phyloP scores from a whole-genome alignment of 2,329 filamentous ascomycete species.

The Ophiostoma novo-ulmi region DNA sequence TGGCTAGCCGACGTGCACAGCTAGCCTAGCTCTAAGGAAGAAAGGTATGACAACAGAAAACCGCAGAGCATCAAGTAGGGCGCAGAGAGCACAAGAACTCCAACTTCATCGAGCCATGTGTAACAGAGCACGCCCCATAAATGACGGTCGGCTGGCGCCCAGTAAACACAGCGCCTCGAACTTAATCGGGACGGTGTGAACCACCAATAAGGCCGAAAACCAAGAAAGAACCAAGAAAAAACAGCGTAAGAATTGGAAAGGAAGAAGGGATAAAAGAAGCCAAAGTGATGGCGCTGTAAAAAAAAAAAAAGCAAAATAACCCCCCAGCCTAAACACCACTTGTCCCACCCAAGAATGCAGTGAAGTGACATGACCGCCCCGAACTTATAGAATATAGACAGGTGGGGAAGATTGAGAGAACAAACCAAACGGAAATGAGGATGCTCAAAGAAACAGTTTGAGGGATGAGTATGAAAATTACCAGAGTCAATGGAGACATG shows the following conservation, averaged over 20 bases:
- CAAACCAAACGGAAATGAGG: not conserved
- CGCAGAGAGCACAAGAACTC: not conserved
- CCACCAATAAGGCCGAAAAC: not conserved
- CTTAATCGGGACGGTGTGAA: not conserved
- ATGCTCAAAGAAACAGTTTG: not conserved
- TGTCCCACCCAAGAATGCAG: slow-evolving; percentile 16
- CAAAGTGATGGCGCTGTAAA: slow-evolving; percentile 22
- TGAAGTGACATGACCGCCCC: slow-evolving; percentile 17
- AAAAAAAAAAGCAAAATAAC: slow-evolving; percentile 20
- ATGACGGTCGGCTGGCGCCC: not conserved
- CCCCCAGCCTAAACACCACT: slow-evolving; percentile 21
- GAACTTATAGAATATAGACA: slow-evolving; percentile 15
- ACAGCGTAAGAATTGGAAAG: not conserved
- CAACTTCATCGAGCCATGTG: not conserved
- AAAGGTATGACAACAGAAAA: slow-evolving; percentile 9
- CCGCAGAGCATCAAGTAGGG: not conserved
- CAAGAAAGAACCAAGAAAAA: not conserved
- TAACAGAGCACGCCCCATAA: not conserved
- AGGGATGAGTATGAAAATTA: not conserved
- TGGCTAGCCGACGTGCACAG: slow-evolving; percentile 12
- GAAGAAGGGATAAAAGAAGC: not conserved
- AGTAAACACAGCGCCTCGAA: not conserved
- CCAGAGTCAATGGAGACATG: not conserved
- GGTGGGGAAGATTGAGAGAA: not conserved
- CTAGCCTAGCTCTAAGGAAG: slow-evolving; percentile 12